Conservation (phyloP, 2,329 filamentous ascomycete species). For the Exophiala lecanii-corni region DNA sequence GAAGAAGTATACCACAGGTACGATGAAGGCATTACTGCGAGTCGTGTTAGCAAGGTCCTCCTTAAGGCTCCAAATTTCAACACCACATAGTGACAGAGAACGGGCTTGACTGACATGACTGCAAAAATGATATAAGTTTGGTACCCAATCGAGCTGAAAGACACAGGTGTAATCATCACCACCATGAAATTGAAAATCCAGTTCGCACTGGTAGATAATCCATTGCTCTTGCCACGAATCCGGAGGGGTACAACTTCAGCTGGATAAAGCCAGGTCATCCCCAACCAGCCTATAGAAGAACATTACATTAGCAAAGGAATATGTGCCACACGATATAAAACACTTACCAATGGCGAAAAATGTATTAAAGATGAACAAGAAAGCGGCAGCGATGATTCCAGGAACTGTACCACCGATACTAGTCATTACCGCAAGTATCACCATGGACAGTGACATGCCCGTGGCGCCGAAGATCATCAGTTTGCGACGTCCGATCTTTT, state of each 20-base stretch:
- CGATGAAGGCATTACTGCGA: slow-evolving; percentile 48
- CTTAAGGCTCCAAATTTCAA: too few species aligned
- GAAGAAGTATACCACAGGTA: slow-evolving; percentile 57
- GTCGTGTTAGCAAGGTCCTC: too few species aligned
- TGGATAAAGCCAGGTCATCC: slow-evolving; percentile 39
- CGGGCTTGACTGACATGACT: slow-evolving; percentile 59
- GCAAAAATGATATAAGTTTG: slow-evolving; percentile 76
- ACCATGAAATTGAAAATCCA: slow-evolving; percentile 74
- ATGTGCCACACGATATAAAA: too few species aligned
- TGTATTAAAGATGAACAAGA: slow-evolving; percentile 60
- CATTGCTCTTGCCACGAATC: slow-evolving; percentile 60
- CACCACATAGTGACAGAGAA: too few species aligned
- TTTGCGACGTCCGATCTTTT: slow-evolving; percentile 18
- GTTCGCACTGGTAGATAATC: slow-evolving; percentile 62
- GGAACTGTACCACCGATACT: slow-evolving; percentile 34
- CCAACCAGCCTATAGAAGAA: slow-evolving; percentile 1
- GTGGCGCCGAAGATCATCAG: slow-evolving; percentile 17
- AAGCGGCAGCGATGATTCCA: slow-evolving; percentile 45
- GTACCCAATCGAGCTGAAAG: slow-evolving; percentile 67
- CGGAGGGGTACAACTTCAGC: slow-evolving; percentile 45
- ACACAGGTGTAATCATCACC: slow-evolving; percentile 78
- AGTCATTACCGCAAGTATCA: slow-evolving; percentile 21
- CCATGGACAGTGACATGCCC: slow-evolving; percentile 17
- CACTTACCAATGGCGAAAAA: slow-evolving; percentile 49
- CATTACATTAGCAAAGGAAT: too few species aligned